These are phyloP conservation scores for Epichloe sp. DNA, from an alignment of 2,329 filamentous ascomycete species.

Conservation along the genomic window DNA sequence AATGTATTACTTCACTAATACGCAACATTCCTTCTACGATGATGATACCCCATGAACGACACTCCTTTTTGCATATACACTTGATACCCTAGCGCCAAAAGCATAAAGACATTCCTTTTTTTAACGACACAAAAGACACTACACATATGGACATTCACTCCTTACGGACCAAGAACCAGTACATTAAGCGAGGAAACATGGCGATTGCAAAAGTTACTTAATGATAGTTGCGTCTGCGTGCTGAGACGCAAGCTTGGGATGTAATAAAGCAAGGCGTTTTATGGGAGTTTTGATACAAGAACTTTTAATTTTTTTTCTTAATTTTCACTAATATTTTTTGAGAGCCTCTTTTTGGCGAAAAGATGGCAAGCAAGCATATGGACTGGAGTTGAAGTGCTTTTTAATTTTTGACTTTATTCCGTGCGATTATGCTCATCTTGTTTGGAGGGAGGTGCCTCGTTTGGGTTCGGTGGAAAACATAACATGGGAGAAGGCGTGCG, in stretches of 20 bases:
- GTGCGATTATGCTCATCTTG: too few species aligned
- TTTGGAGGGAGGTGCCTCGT: neutral
- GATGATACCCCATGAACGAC: slow-evolving; percentile 15
- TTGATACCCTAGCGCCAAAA: slow-evolving; percentile 10
- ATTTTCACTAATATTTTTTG: too few species aligned
- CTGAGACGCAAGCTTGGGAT: neutral
- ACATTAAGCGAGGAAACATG: slow-evolving; percentile 5
- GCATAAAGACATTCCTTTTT: slow-evolving; percentile 32
- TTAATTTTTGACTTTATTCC: too few species aligned
- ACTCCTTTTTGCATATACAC: slow-evolving; percentile 1
- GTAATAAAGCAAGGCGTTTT: slow-evolving; percentile 3
- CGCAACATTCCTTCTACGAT: slow-evolving; percentile 23
- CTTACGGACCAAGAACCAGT: slow-evolving; percentile 6
- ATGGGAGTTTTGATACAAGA: neutral
- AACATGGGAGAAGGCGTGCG: too few species aligned
- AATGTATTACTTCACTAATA: slow-evolving; percentile 17
- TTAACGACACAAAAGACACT: slow-evolving; percentile 10
- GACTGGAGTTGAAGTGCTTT: neutral
- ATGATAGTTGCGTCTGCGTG: neutral
- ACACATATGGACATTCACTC: slow-evolving; percentile 6
- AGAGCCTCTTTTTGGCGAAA: neutral
- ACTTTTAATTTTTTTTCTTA: neutral
- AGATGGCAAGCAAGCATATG: neutral
- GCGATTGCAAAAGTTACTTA: neutral
- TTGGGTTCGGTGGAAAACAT: too few species aligned